Conservation (phyloP, 371 early-diverging fungal genomes). For the Massospora cicadina region DNA sequence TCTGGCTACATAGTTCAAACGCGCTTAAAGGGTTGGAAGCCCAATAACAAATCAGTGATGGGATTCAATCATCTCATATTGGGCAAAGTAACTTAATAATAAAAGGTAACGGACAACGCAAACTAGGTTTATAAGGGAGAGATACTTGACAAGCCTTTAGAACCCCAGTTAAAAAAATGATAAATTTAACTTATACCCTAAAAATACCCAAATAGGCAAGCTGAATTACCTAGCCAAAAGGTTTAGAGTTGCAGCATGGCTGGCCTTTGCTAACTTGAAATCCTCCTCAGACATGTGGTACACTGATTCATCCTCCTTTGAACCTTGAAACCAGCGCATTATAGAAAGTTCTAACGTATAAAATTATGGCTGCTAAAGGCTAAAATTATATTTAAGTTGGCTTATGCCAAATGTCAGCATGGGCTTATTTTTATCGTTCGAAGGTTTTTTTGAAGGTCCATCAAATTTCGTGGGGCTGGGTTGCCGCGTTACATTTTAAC, state of each 20-base stretch:
- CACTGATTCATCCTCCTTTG: not conserved
- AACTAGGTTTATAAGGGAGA: not conserved
- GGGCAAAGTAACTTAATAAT: too few species aligned
- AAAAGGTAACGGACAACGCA: too few species aligned
- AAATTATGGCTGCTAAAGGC: too few species aligned
- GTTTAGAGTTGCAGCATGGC: not conserved
- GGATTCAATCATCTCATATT: not conserved
- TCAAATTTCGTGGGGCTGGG: too few species aligned
- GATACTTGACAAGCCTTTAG: not conserved
- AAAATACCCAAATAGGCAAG: not conserved
- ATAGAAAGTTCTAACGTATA: too few species aligned
- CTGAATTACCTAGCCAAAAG: not conserved
- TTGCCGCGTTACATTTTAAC: too few species aligned
- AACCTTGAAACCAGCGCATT: not conserved
- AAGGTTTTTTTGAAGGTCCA: too few species aligned
- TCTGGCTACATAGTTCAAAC: not conserved
- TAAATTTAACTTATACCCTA: not conserved
- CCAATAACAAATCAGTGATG: not conserved
- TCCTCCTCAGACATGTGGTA: not conserved
- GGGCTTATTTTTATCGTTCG: too few species aligned
- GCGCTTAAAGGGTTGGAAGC: not conserved
- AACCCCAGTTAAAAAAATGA: not conserved
- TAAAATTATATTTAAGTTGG: too few species aligned
- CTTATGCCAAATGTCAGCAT: too few species aligned
- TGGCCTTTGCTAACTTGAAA: not conserved